These are phyloP conservation scores for Persicaria maculosa DNA, from an alignment of 148 eudicot genomes.

Conservation along the genomic window DNA sequence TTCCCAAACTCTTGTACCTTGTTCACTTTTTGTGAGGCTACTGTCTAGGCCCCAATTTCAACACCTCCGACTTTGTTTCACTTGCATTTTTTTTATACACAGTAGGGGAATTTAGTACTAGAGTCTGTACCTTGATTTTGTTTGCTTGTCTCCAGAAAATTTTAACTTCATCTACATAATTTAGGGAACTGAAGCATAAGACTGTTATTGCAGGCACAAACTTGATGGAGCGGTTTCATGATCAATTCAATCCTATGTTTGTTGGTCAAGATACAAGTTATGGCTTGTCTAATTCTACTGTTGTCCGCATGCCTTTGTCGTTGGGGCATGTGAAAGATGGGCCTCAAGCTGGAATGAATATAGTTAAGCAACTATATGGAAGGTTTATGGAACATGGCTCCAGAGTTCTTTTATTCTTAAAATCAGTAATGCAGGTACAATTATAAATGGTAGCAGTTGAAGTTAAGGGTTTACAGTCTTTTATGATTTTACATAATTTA, in stretches of 20 bases:
- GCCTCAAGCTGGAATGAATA: slow-evolving; percentile 46
- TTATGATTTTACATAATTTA: not conserved
- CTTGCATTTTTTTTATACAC: too few relatives aligned
- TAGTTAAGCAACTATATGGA: slow-evolving; percentile 45
- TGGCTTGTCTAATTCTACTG: slow-evolving; percentile 46
- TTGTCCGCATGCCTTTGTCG: slow-evolving; percentile 91
- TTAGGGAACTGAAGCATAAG: slow-evolving; percentile 13
- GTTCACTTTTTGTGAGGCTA: not conserved
- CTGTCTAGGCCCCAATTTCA: too few relatives aligned
- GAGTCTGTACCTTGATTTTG: not conserved
- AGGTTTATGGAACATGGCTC: slow-evolving; percentile 75
- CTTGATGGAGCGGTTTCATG: slow-evolving; percentile 73
- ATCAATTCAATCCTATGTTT: slow-evolving; percentile 84
- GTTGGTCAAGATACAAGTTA: slow-evolving; percentile 55
- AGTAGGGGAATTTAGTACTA: too few relatives aligned
- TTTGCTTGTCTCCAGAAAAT: slow-evolving; percentile 6
- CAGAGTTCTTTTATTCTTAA: slow-evolving; percentile 55
- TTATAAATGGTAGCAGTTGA: not conserved
- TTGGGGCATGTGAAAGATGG: slow-evolving; percentile 51
- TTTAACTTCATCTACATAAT: not conserved
- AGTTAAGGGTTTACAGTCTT: not conserved
- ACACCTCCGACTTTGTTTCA: too few relatives aligned
- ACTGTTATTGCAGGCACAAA: slow-evolving; percentile 53
- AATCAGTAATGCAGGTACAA: slow-evolving; percentile 80
- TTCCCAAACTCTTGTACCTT: not conserved